Evolutionary conservation across 371 early-diverging fungal genomes (phyloP), one percentile per base, ranked within the genome.

Genomic region (Modicella reniformis): DNA sequence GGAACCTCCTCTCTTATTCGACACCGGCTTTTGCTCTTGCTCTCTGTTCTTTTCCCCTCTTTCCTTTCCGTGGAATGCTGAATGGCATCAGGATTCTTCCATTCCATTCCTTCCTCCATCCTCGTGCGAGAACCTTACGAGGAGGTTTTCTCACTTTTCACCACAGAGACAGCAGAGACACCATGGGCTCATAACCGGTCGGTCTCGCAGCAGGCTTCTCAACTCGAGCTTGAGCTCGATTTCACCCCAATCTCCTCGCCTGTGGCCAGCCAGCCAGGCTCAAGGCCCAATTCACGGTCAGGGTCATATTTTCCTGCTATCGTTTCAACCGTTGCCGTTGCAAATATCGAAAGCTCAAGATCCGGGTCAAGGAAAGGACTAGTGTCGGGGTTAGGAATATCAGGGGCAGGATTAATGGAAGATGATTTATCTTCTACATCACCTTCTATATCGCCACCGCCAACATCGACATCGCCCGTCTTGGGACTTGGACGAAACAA

Each of bases 141-240:
- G 13, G 76, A 76, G 30, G 76, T 76, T 56, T 76, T 76, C 47
- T 52, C 62, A 21, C 68, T 76, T 17, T 76, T 76, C 65, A 71
- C 76, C 15, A 71, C 72, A 1, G 76, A 76, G 13, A 71, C 72
- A 15, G 13, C 64, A 1, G 65, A 67, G 33, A 17, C 71, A 6
- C 71, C 65, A 12, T 76, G 76, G 76, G 64, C 64, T 21, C 76
- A 76, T 34, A 76, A 76, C 54, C 64, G 72, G n/a, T 67, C 72
- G 4, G 76, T 76, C 29, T 66, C 76, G 1, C 76, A 76, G 25
- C 63, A 63, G 34, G 53, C 71, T 8, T 62, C 71, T 2, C 63
- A 41, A 1, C 72, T 76, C 23, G 76, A 76, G 28, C 41, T 76
- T 34, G 76, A 76, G 30, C 62, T 76, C 37, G 76, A 71, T 50